Base-by-base conservation (phyloP, 169 alveolate species). In the Cryptosporidium canis region DNA sequence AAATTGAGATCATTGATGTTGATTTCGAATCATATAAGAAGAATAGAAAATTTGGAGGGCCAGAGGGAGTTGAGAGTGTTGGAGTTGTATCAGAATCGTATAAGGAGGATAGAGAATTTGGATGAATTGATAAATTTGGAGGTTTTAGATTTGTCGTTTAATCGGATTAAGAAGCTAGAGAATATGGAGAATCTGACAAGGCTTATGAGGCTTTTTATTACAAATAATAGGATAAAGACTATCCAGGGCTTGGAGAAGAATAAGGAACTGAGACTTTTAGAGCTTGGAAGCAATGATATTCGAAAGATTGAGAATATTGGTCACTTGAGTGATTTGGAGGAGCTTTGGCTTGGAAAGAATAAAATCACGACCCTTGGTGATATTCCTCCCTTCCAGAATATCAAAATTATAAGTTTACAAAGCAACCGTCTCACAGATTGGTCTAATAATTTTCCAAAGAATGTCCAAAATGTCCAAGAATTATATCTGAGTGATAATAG, bases 331-430 rank as follows among this genome's bases (percentile, higher is more conserved):
- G 68, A 90, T 33, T 92, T 95, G 48, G 91, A 63, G 66, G 95
- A 95, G 61, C 92, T 96, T 48, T 95, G 97, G 97, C 85, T 96
- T 33, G 98, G 98, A 27, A 92, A 94, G 35, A 96, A 96, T 92
- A 96, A 95, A 71, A 84, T 96, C 67, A 92, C 94, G 18, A 65
- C 83, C n/a, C 67, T 94, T 83, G 83, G 87, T 27, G 90, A 53
- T 12, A 53, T 85, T 56, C 95, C 95, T 8, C 16, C 31, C 1
- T 68, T 93, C 48, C 94, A 94, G 4, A 83, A 90, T 31, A 84
- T 94, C 77, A 90, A 85, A 83, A 93, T 84, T 65, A 85, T 92
- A 47, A 94, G 96, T 71, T 71, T 94, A 82, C 96, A 94, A 45
- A 94, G 94, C 64, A 94, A 94, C 56, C 85, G 96, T 18, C 65